Base-by-base conservation (phyloP, 805 yeast species). In the Nakazawaea sp. region DNA sequence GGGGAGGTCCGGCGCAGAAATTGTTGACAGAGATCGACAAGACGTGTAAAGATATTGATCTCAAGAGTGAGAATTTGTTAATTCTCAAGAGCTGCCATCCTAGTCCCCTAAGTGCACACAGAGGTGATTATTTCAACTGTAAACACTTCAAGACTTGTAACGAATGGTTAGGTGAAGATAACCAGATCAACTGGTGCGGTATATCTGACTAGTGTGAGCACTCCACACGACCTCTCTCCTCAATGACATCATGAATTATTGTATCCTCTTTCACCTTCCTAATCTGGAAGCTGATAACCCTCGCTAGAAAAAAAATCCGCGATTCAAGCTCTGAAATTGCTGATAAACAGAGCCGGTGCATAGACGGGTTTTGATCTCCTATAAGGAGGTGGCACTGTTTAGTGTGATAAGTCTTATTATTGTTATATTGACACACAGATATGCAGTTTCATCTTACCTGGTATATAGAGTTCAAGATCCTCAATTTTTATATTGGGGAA, bases 31-130 rank as follows among this genome's bases (percentile, higher is more conserved):
- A 47, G 45, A 43, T 59, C 45, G 48, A 53, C 27, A 32, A 50
- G 39, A 6, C 10, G 5, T 12, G n/a, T 4, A 19, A 56, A 34
- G 50, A 59, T 30, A 38, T 48, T 36, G 38, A 56, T 3, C 15
- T 18, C 16, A 56, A 62, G 27, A 68, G 77, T 40, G 32, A 30
- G n/a, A 34, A 19, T 21, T n/a, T 34, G 5, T 49, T 70, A 29
- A 73, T 85, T 0, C 59, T 92, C 19, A 72, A 70, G 43, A 68
- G 87, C 0, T 97, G 88, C 0, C 99, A 92, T 58, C 99, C 99
- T 1, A 83, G 95, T 19, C 99, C 99, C 1, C 61, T 92, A 34
- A 83, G 95, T 44, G 98, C 98, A 0, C 69, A 81, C 15, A 63
- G 94, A 30, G 96, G 92, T 2, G 37, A 38, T 20, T 92, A 83